Percentiles rank a stretch among this genome's conserved stretches.
Evolutionary conservation across 1,139 yeast species (phyloP).

Genomic region (Hyphopichia wangnamkhiaoensis): DNA sequence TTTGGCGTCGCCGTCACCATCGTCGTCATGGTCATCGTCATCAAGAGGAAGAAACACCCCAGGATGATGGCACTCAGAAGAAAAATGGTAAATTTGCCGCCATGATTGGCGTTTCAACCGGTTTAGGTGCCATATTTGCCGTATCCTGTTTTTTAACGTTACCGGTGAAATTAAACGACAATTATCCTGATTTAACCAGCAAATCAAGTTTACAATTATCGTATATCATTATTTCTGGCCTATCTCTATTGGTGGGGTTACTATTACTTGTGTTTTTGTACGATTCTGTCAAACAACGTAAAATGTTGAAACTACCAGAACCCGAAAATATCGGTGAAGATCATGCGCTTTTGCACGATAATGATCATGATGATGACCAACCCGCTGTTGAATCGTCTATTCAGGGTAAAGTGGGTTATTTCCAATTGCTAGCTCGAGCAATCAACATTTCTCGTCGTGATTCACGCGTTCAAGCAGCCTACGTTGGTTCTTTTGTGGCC

Average conservation of each 20-base stretch:
- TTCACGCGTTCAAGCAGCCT: constrained; percentile 49
- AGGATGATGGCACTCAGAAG: constrained; percentile 4
- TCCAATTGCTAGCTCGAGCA: constrained; percentile 47
- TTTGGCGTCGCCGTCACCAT: constrained; percentile 19
- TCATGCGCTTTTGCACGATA: too few species aligned
- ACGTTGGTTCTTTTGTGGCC: constrained; percentile 63
- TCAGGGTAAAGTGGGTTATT: constrained; percentile 23
- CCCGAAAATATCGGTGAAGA: constrained; percentile 8
- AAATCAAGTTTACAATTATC: constrained; percentile 46
- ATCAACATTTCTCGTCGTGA: constrained; percentile 32
- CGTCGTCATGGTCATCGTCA: constrained; percentile 3
- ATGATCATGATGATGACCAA: constrained; percentile 2
- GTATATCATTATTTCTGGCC: constrained; percentile 48
- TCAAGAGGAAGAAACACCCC: constrained; percentile 1
- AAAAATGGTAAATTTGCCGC: constrained; percentile 61
- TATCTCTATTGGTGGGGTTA: constrained; percentile 40
- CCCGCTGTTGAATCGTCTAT: neutral
- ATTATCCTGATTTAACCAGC: constrained; percentile 29
- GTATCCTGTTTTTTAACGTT: constrained; percentile 51
- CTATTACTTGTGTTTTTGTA: constrained; percentile 49
- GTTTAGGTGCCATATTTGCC: constrained; percentile 67
- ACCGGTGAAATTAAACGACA: constrained; percentile 41
- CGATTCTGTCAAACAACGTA: constrained; percentile 17
- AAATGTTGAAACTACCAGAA: neutral
- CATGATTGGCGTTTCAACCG: constrained; percentile 61